Conservation (phyloP, 2,329 filamentous ascomycete genomes). For the Cryphonectria radicalis region DNA sequence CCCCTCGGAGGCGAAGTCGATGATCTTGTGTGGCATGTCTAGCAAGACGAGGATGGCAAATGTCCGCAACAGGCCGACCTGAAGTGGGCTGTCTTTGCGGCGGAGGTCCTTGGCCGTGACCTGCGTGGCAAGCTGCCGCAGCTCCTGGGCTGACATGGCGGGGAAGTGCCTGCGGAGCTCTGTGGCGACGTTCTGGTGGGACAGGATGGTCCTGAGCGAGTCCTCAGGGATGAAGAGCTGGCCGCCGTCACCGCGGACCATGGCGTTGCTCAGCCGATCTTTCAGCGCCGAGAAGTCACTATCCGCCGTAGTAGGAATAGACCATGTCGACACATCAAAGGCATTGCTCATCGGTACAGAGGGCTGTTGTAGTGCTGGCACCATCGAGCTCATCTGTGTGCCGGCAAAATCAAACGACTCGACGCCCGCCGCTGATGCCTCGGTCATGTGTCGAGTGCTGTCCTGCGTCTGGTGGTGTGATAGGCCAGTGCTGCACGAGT, state of each 20-base stretch:
- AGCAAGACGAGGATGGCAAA: slow-evolving; percentile 26
- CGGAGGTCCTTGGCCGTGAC: slow-evolving; percentile 12
- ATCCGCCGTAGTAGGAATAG: slow-evolving; percentile 11
- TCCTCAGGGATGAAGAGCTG: slow-evolving; percentile 27
- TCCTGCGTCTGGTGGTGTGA: slow-evolving; percentile 17
- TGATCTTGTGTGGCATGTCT: slow-evolving; percentile 20
- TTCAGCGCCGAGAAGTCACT: slow-evolving; percentile 20
- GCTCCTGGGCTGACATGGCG: slow-evolving; percentile 8
- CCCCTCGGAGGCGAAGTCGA: slow-evolving; percentile 12
- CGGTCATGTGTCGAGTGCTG: slow-evolving; percentile 13
- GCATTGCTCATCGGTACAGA: neutral
- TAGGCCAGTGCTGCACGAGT: slow-evolving; percentile 24
- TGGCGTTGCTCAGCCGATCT: slow-evolving; percentile 24
- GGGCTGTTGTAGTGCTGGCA: slow-evolving; percentile 10
- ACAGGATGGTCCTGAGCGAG: slow-evolving; percentile 17
- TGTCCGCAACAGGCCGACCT: slow-evolving; percentile 15
- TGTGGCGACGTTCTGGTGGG: slow-evolving; percentile 15
- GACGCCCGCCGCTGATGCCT: slow-evolving; percentile 20
- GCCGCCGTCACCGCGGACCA: slow-evolving; percentile 26
- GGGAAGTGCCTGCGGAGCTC: slow-evolving; percentile 21
- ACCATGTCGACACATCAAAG: slow-evolving; percentile 24
- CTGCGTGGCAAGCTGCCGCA: slow-evolving; percentile 18
- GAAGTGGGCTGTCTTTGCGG: neutral
- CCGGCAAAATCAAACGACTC: slow-evolving; percentile 26
- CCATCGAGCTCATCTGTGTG: slow-evolving; percentile 12